phyloP scores from a whole-genome alignment of 768 basidiomycete genomes.

The Pulveroboletus sp. region DNA sequence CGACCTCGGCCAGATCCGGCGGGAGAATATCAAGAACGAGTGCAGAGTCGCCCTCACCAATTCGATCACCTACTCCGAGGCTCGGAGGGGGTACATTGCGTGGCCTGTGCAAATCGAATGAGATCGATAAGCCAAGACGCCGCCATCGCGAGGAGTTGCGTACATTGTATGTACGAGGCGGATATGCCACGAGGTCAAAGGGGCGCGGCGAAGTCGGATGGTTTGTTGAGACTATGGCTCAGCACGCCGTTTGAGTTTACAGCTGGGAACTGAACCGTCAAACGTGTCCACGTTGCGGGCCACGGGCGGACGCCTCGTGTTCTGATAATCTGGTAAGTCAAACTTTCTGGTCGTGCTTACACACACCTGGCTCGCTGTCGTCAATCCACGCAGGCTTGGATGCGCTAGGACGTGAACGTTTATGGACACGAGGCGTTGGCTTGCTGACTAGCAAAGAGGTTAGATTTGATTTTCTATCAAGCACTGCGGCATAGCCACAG shows the following conservation, averaged over 20 bases:
- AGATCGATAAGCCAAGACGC: constrained; percentile 4
- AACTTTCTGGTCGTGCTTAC: background rate
- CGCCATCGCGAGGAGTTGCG: constrained; percentile 3
- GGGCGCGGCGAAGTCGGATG: background rate
- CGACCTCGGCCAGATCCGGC: constrained; percentile 47
- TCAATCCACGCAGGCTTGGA: background rate
- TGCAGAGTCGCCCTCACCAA: constrained; percentile 69
- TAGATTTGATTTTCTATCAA: background rate
- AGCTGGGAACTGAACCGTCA: constrained; percentile 1
- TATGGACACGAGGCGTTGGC: constrained; percentile 6
- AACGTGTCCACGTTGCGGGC: constrained; percentile 2
- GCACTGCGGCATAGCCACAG: constrained; percentile 16
- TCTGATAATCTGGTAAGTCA: constrained; percentile 1
- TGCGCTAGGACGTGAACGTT: background rate
- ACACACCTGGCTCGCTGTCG: constrained; percentile 4
- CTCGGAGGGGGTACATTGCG: constrained; percentile 19
- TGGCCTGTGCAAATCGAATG: constrained; percentile 15
- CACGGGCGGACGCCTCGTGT: constrained; percentile 16
- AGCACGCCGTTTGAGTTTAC: constrained; percentile 1
- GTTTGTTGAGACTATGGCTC: constrained; percentile 1
- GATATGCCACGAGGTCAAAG: background rate
- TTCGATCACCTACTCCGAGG: constrained; percentile 35
- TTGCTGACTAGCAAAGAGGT: too few species aligned
- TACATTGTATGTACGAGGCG: constrained; percentile 14
- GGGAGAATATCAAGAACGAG: constrained; percentile 61